These are phyloP conservation scores for Didymella segeticola DNA, from an alignment of 2,329 filamentous ascomycete species.

Conservation along the genomic window DNA sequence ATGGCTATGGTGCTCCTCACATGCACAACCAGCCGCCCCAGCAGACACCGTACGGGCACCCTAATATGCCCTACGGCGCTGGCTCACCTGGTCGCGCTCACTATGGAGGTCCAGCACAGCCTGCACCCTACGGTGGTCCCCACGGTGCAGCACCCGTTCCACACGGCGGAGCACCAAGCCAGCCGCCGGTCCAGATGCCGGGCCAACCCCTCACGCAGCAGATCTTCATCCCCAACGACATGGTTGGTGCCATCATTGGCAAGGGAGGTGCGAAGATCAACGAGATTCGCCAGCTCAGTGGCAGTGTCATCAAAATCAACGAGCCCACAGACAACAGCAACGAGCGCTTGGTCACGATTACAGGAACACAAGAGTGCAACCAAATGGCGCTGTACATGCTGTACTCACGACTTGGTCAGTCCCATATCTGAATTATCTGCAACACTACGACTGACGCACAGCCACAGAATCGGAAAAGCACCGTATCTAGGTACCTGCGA, in stretches of 20 bases:
- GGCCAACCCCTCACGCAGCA: conserved; percentile 90
- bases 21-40: conserved; percentile 69
- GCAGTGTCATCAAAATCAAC: conserved; percentile 99
- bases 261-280: conserved; percentile 99
- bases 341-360: conserved; percentile 95
- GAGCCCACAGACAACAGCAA: conserved; percentile 99
- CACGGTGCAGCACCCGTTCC: conserved; percentile 57
- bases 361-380: conserved; percentile 97
- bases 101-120: conserved; percentile 81
- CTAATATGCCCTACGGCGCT: conserved; percentile 80
- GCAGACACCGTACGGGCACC: conserved; percentile 54
- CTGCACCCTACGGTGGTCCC: conserved; percentile 70
- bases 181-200: conserved; percentile 68
- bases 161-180: conserved; percentile 73
- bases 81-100: conserved; percentile 71
- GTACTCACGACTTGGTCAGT: conserved; percentile 90
- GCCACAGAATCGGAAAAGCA: conserved; percentile 76
- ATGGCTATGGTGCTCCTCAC: conserved; percentile 69
- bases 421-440: background rate
- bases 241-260: conserved; percentile 98
- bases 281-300: conserved; percentile 94
- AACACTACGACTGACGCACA: conserved; percentile 8
- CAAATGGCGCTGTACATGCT: conserved; percentile 99
- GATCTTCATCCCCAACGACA: conserved; percentile 98
- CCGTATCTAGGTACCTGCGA: conserved; percentile 60